phyloP scores from a whole-genome alignment of 2,329 filamentous ascomycete genomes.

The Trichoderma asperellum region DNA sequence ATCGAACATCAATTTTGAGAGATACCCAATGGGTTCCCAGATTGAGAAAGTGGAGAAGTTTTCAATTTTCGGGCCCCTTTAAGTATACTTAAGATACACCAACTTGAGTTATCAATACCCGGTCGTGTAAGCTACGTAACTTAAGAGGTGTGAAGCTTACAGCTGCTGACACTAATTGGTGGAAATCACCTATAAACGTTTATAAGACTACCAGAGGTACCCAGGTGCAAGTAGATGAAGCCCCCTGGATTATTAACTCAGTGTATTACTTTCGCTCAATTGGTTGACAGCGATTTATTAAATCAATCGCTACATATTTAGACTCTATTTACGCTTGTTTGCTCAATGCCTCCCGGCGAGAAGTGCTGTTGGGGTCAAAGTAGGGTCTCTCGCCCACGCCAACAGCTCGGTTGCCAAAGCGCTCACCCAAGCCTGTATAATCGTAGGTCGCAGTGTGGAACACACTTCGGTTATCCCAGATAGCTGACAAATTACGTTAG shows the following conservation, averaged over 20 bases:
- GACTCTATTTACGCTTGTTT: background rate
- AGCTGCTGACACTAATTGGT: no score
- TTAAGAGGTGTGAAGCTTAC: no score
- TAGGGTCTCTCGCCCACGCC: constrained; percentile 59
- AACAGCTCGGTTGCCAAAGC: constrained; percentile 54
- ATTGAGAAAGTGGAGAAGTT: no score
- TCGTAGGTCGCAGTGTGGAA: constrained; percentile 60
- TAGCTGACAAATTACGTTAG: constrained; percentile 42
- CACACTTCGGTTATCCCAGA: constrained; percentile 63
- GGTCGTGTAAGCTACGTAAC: no score
- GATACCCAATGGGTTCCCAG: background rate
- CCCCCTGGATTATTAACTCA: background rate
- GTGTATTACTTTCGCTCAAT: background rate
- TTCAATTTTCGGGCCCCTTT: no score
- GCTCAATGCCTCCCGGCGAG: constrained; percentile 29
- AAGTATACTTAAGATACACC: no score
- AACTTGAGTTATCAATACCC: no score
- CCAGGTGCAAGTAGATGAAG: background rate
- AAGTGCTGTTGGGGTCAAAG: constrained; percentile 50
- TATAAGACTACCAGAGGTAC: background rate
- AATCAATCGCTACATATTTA: background rate
- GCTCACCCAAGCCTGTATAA: constrained; percentile 52
- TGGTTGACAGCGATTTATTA: background rate
- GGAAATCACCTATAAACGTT: no score
- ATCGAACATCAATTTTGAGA: background rate